A percentile compares a stretch with the other conserved stretches of the same genome.
phyloP scores from a whole-genome alignment of 164 flowering plant species.

The Umbilicus rupestris region DNA sequence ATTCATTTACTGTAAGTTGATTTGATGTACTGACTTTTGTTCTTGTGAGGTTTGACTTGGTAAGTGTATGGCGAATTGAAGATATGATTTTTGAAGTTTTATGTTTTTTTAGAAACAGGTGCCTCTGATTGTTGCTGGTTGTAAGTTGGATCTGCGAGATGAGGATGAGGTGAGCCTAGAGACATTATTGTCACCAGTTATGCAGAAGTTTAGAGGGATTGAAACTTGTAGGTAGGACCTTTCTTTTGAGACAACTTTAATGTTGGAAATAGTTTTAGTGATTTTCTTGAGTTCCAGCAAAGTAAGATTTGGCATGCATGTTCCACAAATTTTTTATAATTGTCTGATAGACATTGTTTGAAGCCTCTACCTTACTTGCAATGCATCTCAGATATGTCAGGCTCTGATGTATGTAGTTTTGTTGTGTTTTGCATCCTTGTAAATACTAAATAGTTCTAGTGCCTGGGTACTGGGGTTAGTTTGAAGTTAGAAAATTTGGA shows the following conservation, averaged over 20 bases:
- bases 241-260: slow-evolving; percentile 11
- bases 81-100: not conserved
- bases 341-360: no score
- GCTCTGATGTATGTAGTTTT: no score
- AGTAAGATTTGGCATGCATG: not conserved
- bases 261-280: not conserved
- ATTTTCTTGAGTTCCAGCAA: not conserved
- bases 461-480: not conserved
- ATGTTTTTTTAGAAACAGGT: slow-evolving; percentile 30
- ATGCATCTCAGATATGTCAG: no score
- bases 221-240: slow-evolving; percentile 84
- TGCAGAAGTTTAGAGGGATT: slow-evolving; percentile 95
- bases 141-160: slow-evolving; percentile 84
- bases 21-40: not conserved
- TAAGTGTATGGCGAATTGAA: not conserved
- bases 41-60: not conserved
- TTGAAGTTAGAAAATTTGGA: not conserved
- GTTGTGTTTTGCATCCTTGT: no score
- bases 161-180: slow-evolving; percentile 63
- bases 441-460: no score
- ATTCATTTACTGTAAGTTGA: slow-evolving; percentile 72
- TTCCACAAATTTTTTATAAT: no score
- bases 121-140: slow-evolving; percentile 43
- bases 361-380: no score
- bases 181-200: slow-evolving; percentile 82